A percentile compares a stretch with the other conserved stretches of the same genome.
Evolutionary conservation across 306 rosid species (phyloP).

Genomic region (Gillenia trifoliata): DNA sequence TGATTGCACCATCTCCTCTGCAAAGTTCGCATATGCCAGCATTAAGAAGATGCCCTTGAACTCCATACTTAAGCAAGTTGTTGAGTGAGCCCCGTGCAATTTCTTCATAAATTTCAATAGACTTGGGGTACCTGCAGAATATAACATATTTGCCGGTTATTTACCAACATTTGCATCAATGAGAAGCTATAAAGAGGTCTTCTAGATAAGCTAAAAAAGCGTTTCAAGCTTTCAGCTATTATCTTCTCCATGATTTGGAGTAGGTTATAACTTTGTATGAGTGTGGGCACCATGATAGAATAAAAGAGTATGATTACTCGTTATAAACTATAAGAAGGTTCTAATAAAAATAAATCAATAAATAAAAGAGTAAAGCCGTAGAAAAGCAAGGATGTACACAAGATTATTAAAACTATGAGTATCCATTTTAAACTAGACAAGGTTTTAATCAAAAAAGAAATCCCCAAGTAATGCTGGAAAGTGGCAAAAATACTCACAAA

Average conservation of each 20-base stretch:
- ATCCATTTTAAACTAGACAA: not conserved
- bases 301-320: not conserved
- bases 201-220: not conserved
- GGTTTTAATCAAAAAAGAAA: not conserved
- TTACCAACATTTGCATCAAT: not conserved
- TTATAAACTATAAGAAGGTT: not conserved
- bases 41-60: conserved; percentile 94
- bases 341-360: not conserved
- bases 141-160: not conserved
- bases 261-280: not conserved
- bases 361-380: not conserved
- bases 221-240: not conserved
- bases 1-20: conserved; percentile 84
- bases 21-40: conserved; percentile 97
- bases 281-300: not conserved
- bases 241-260: not conserved
- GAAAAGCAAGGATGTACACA: not conserved
- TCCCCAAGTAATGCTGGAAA: not conserved
- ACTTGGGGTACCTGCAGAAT: conserved; percentile 64
- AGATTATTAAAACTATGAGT: not conserved
- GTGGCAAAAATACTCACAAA: not conserved
- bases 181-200: not conserved
- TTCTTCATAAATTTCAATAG: conserved; percentile 81
- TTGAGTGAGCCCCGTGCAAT: conserved; percentile 85
- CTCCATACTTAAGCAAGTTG: conserved; percentile 94